phyloP scores from a whole-genome alignment of 495 filamentous ascomycete species.

The Margaritispora aquatica region DNA sequence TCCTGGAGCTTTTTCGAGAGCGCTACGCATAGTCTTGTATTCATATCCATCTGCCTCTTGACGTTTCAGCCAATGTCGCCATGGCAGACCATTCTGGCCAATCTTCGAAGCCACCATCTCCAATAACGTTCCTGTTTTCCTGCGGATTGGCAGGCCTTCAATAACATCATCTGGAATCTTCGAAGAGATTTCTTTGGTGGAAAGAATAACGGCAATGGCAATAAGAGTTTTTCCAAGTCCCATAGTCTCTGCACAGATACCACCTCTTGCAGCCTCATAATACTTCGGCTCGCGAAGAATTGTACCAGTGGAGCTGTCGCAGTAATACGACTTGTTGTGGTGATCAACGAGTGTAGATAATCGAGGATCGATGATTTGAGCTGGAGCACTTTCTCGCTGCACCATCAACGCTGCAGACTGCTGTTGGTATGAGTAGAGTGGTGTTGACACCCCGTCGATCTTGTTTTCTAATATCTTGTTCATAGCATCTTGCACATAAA shows the following conservation, averaged over 20 bases:
- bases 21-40: slow-evolving; percentile 44
- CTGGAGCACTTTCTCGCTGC: slow-evolving; percentile 66
- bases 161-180: slow-evolving; percentile 55
- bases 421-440: slow-evolving; percentile 72
- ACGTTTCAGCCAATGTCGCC: slow-evolving; percentile 52
- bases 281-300: slow-evolving; percentile 55
- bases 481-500: slow-evolving; percentile 54
- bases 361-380: slow-evolving; percentile 65
- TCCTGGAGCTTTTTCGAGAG: slow-evolving; percentile 46
- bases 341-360: slow-evolving; percentile 53
- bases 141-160: slow-evolving; percentile 33
- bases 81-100: slow-evolving; percentile 60
- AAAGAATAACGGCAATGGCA: slow-evolving; percentile 74
- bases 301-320: slow-evolving; percentile 56
- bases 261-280: slow-evolving; percentile 73
- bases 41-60: slow-evolving; percentile 29
- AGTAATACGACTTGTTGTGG: slow-evolving; percentile 59
- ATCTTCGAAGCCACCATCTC: slow-evolving; percentile 70
- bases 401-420: slow-evolving; percentile 82
- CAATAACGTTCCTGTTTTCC: slow-evolving; percentile 43
- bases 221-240: slow-evolving; percentile 82
- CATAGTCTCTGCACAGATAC: slow-evolving; percentile 71
- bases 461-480: slow-evolving; percentile 50
- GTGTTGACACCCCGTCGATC: slow-evolving; percentile 57
- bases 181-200: slow-evolving; percentile 65